These are phyloP conservation scores for Vaucheria bursata DNA, from an alignment of 352 stramenopile genomes.

Conservation along the genomic window DNA sequence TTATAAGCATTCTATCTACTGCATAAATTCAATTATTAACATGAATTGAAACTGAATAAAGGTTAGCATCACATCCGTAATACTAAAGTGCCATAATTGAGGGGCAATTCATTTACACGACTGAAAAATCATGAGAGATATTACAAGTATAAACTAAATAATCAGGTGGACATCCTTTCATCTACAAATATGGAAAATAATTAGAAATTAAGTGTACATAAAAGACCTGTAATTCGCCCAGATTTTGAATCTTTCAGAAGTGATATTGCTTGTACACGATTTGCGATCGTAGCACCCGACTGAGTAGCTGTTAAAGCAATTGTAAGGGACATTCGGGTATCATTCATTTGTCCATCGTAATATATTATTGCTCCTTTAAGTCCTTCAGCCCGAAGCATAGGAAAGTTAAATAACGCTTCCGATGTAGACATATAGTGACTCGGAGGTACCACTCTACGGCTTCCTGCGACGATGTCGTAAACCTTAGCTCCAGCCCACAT, in stretches of 20 bases:
- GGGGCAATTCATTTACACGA: constrained; percentile 8
- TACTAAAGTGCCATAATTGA: too few species aligned
- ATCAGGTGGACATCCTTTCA: background rate
- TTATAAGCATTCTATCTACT: too few species aligned
- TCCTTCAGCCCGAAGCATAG: constrained; percentile 77
- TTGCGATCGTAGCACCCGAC: constrained; percentile 75
- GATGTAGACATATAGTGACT: constrained; percentile 67
- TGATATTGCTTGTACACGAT: constrained; percentile 64
- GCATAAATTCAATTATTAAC: too few species aligned
- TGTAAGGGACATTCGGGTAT: constrained; percentile 85
- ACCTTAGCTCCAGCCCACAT: constrained; percentile 79
- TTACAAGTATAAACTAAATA: background rate
- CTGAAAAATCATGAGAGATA: too few species aligned
- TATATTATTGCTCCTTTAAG: constrained; percentile 77
- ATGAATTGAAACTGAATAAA: too few species aligned
- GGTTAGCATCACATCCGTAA: too few species aligned
- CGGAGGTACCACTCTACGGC: constrained; percentile 70
- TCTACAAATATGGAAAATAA: too few species aligned
- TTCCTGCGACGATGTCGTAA: constrained; percentile 80
- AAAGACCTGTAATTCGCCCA: background rate
- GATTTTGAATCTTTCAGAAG: constrained; percentile 64
- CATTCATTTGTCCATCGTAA: constrained; percentile 68
- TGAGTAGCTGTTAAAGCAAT: constrained; percentile 85
- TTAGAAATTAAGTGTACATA: background rate
- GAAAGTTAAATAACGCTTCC: constrained; percentile 83